These are phyloP conservation scores for Rhododendron molle DNA, from an alignment of 148 eudicot genomes.

Conservation along the genomic window DNA sequence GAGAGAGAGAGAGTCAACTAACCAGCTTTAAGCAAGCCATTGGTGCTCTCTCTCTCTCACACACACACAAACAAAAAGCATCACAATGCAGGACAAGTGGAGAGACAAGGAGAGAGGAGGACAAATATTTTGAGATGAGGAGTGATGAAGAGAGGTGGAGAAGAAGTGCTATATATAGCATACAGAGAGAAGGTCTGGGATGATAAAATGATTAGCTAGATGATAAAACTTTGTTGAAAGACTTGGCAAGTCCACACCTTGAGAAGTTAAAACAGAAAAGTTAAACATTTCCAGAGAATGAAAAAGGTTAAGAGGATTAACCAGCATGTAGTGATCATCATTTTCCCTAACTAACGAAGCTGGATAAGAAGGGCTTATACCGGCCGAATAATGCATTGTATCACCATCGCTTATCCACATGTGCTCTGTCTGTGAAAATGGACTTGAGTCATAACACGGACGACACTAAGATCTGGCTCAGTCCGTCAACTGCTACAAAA, in stretches of 20 bases:
- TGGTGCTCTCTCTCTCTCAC: background rate
- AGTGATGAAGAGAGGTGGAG: background rate
- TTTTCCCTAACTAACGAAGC: background rate
- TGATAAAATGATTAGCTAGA: background rate
- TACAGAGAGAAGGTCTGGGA: background rate
- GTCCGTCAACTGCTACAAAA: too few relatives aligned
- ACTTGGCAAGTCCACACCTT: background rate
- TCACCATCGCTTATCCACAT: too few relatives aligned
- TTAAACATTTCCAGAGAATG: background rate
- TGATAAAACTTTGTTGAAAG: too few relatives aligned
- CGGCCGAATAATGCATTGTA: too few relatives aligned
- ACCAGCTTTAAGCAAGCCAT: conserved; percentile 24
- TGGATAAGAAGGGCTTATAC: background rate
- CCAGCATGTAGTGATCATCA: background rate
- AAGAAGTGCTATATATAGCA: background rate
- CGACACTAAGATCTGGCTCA: too few relatives aligned
- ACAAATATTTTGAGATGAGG: too few relatives aligned
- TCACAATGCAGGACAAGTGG: background rate
- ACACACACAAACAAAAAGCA: background rate
- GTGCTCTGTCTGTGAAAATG: too few relatives aligned
- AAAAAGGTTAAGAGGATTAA: background rate
- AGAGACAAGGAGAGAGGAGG: background rate
- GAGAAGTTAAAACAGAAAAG: background rate
- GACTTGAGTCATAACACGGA: too few relatives aligned
- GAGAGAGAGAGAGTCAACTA: background rate